Percentiles rank a stretch among this genome's conserved stretches.
phyloP scores from a whole-genome alignment of 495 filamentous ascomycete species.

The Aspergillus avenaceus region DNA sequence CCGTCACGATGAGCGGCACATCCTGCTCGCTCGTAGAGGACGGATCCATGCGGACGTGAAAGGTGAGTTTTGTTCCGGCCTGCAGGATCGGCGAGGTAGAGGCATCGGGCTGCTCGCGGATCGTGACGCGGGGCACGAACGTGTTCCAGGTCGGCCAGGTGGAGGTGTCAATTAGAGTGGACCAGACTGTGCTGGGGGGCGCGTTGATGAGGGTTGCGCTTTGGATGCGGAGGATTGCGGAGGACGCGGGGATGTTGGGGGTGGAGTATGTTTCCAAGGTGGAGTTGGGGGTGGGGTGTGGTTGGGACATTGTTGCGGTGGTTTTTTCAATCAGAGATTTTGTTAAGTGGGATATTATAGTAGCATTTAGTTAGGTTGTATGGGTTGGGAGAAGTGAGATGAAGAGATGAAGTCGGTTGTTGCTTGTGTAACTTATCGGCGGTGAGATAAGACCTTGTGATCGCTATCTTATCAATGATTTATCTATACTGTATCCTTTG shows the following conservation, averaged over 20 bases:
- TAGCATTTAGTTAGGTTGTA: neutral
- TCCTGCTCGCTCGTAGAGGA: conserved; percentile 20
- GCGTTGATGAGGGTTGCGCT: conserved; percentile 34
- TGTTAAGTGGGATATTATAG: neutral
- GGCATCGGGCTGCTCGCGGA: conserved; percentile 36
- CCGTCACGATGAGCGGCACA: conserved; percentile 22
- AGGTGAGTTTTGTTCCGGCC: conserved; percentile 32
- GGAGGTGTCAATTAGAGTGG: conserved; percentile 34
- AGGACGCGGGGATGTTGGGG: conserved; percentile 25
- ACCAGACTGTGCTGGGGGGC: conserved; percentile 30
- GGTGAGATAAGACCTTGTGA: no score
- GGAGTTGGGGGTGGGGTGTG: conserved; percentile 19
- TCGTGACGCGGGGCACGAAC: conserved; percentile 39
- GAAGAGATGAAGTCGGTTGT: no score
- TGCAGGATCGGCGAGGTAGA: conserved; percentile 33
- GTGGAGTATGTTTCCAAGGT: conserved; percentile 23
- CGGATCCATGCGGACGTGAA: conserved; percentile 43
- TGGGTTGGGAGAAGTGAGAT: no score
- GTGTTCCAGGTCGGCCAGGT: conserved; percentile 43
- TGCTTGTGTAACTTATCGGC: no score
- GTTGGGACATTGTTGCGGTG: conserved; percentile 12
- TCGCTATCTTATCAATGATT: no score
- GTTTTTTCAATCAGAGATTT: neutral
- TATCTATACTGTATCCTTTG: no score
- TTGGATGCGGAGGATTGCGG: conserved; percentile 28